A percentile compares a stretch with the other conserved stretches of the same genome.
phyloP scores from a whole-genome alignment of 2,329 filamentous ascomycete species.

The Dactylonectria macrodidyma region DNA sequence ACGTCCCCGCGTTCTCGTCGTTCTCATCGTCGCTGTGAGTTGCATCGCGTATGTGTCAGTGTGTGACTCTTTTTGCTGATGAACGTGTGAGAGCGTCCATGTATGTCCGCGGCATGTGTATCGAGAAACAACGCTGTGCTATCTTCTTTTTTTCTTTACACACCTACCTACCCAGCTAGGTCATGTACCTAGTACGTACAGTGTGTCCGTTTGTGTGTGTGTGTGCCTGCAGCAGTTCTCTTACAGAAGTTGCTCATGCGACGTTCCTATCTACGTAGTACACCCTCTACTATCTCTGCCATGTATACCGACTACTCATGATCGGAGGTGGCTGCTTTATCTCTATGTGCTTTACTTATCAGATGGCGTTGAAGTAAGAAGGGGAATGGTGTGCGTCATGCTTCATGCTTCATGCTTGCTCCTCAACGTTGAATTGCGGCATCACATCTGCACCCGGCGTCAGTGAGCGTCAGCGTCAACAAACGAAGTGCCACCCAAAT shows the following conservation, averaged over 20 bases:
- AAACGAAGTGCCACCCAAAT: conserved; percentile 8
- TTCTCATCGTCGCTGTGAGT: conserved; percentile 20
- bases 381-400: conserved; percentile 17
- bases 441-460: conserved; percentile 10
- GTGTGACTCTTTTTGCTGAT: conserved; percentile 4
- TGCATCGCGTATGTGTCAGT: conserved; percentile 18
- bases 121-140: not conserved
- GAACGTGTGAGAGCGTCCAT: not conserved
- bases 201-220: not conserved
- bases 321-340: not conserved
- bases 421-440: conserved; percentile 24
- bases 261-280: conserved; percentile 12
- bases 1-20: conserved; percentile 16
- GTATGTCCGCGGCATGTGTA: not conserved
- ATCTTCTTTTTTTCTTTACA: too few relatives aligned
- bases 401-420: conserved; percentile 12
- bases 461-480: conserved; percentile 23
- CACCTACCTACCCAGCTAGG: too few relatives aligned
- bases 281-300: not conserved
- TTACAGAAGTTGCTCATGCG: conserved; percentile 4
- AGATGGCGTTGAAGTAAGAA: conserved; percentile 2
- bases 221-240: conserved; percentile 27
- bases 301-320: not conserved
- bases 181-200: too few relatives aligned
- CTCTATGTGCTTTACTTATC: conserved; percentile 12